Conservation (phyloP, 2,329 filamentous ascomycete genomes). For the Scedosporium boydii region DNA sequence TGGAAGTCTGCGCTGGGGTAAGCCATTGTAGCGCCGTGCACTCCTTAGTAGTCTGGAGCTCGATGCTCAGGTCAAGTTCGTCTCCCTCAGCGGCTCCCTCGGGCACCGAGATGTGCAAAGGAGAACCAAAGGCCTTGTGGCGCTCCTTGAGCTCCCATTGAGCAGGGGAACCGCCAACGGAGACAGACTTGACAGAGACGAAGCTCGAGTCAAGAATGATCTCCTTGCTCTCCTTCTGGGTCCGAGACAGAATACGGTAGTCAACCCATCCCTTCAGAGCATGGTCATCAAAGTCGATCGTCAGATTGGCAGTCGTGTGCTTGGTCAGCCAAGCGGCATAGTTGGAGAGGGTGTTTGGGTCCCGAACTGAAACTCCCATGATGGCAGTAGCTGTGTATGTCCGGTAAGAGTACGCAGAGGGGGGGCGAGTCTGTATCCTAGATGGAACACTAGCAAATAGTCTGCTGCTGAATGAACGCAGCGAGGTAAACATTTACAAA, state of each 20-base stretch:
- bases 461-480: background rate
- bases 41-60: constrained; percentile 70
- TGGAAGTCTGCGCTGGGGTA: constrained; percentile 84
- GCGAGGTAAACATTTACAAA: background rate
- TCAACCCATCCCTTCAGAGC: constrained; percentile 67
- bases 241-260: constrained; percentile 68
- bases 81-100: constrained; percentile 36
- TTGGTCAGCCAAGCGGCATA: constrained; percentile 79
- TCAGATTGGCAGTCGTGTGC: constrained; percentile 74
- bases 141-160: constrained; percentile 64
- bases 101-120: constrained; percentile 56
- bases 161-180: constrained; percentile 52
- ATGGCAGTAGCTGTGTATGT: background rate
- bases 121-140: constrained; percentile 64
- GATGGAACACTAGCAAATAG: background rate
- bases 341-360: constrained; percentile 87
- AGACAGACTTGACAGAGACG: constrained; percentile 63
- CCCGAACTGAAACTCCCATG: constrained; percentile 34
- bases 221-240: constrained; percentile 61
- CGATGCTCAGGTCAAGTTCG: constrained; percentile 49
- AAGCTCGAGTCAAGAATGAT: constrained; percentile 85
- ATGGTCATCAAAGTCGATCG: constrained; percentile 75
- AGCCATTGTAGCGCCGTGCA: constrained; percentile 96
- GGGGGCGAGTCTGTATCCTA: too few relatives aligned
- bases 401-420: background rate